Evolutionary conservation across 805 yeast genomes (phyloP).

Genomic region (Candida argentea): DNA sequence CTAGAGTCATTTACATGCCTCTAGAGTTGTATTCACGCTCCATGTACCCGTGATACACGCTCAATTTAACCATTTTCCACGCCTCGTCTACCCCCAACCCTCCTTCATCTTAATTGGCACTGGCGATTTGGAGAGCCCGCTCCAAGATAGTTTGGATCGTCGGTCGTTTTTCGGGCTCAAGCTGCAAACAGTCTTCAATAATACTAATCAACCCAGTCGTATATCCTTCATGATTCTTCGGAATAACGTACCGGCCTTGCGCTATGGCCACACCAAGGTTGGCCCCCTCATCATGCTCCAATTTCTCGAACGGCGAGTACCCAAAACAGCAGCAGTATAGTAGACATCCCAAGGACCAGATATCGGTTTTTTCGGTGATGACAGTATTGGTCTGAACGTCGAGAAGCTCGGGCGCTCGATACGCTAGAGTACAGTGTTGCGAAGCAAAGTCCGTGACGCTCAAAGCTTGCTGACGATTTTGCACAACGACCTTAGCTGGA

Average conservation of each 20-base stretch:
- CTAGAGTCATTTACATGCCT: too few species aligned
- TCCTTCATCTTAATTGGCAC: too few species aligned
- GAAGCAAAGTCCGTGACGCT: conserved; percentile 72
- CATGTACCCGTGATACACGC: too few species aligned
- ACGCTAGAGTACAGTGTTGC: conserved; percentile 79
- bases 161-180: conserved; percentile 58
- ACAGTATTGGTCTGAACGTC: conserved; percentile 60
- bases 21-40: too few species aligned
- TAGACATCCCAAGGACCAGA: conserved; percentile 89
- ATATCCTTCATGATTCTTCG: conserved; percentile 39
- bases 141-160: conserved; percentile 47
- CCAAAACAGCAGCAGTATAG: conserved; percentile 70
- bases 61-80: too few species aligned
- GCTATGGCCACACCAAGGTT: conserved; percentile 66
- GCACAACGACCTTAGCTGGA: conserved; percentile 45
- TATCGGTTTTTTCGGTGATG: conserved; percentile 68
- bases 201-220: conserved; percentile 45
- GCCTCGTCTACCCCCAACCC: too few species aligned
- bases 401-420: conserved; percentile 82
- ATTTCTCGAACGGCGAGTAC: conserved; percentile 78
- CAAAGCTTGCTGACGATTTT: conserved; percentile 59
- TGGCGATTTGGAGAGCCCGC: too few species aligned
- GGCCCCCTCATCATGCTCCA: conserved; percentile 75
- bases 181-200: conserved; percentile 49
- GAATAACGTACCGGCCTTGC: conserved; percentile 54